These are phyloP conservation scores for Erigeron philadelphicus DNA, from an alignment of 140 eudicot genomes.

Conservation along the genomic window DNA sequence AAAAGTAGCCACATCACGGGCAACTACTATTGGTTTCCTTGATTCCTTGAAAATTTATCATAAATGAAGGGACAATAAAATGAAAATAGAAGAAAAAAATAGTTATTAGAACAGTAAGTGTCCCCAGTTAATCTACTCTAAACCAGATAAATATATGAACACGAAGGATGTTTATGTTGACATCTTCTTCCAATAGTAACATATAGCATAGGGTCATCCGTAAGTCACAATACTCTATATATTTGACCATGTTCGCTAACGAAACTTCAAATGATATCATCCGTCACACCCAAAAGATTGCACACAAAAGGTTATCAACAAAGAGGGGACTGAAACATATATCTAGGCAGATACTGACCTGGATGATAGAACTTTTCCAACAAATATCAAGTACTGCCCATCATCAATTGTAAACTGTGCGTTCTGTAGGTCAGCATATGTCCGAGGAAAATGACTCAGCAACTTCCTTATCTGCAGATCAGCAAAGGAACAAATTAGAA, in stretches of 20 bases:
- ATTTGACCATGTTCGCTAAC: background rate
- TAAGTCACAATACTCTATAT: background rate
- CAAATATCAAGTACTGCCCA: slow-evolving; percentile 83
- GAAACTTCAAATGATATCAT: background rate
- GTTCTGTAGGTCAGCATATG: slow-evolving; percentile 87
- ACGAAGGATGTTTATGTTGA: background rate
- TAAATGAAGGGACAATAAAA: background rate
- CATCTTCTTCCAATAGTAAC: background rate
- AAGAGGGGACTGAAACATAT: background rate
- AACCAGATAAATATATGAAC: background rate
- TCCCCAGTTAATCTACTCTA: background rate
- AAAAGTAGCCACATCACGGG: background rate
- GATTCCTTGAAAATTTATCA: background rate
- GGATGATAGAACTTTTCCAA: slow-evolving; percentile 80
- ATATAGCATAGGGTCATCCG: background rate
- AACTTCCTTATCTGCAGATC: slow-evolving; percentile 73
- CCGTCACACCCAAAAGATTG: background rate
- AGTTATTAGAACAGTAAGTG: background rate
- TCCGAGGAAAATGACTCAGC: slow-evolving; percentile 90
- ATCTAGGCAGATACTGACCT: slow-evolving; percentile 35
- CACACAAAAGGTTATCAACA: background rate
- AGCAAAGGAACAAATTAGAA: slow-evolving; percentile 14
- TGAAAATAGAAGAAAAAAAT: background rate
- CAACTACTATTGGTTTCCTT: slow-evolving; percentile 4
- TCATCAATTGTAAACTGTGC: slow-evolving; percentile 70